Evolutionary conservation across 176 grass and related monocot genomes (phyloP).

Genomic region (Oryza longistaminata): DNA sequence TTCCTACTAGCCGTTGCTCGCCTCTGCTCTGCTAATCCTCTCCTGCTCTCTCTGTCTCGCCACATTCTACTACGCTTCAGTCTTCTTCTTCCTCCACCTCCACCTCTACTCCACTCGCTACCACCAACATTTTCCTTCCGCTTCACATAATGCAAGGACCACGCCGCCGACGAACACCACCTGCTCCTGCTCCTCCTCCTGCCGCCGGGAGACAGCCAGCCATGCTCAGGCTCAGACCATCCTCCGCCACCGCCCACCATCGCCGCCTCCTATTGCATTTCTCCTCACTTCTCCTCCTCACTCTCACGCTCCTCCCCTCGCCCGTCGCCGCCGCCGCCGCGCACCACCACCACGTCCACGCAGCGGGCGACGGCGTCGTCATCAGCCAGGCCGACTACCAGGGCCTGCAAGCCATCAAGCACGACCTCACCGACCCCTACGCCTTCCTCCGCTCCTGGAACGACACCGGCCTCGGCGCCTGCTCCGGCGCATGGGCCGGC

Average conservation of each 20-base stretch:
- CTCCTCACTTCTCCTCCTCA: neutral
- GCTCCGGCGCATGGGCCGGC: conserved; percentile 58
- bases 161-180: too few species aligned
- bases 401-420: conserved; percentile 68
- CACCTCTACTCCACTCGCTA: too few species aligned
- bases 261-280: too few species aligned
- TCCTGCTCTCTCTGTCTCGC: too few species aligned
- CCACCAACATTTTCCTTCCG: too few species aligned
- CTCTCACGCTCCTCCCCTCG: neutral
- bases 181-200: too few species aligned
- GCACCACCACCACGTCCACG: neutral
- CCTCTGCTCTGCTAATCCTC: too few species aligned
- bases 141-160: too few species aligned
- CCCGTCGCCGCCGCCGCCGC: neutral
- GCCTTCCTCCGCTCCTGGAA: conserved; percentile 64
- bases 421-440: conserved; percentile 46
- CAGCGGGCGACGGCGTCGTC: conserved; percentile 46
- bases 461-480: conserved; percentile 62
- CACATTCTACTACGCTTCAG: too few species aligned
- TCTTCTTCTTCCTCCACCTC: too few species aligned
- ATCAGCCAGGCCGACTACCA: conserved; percentile 64
- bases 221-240: neutral
- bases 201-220: too few species aligned
- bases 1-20: neutral
- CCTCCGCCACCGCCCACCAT: neutral